These are phyloP conservation scores for Flaveria robusta DNA, from an alignment of 129 eudicot genomes.

Conservation along the genomic window DNA sequence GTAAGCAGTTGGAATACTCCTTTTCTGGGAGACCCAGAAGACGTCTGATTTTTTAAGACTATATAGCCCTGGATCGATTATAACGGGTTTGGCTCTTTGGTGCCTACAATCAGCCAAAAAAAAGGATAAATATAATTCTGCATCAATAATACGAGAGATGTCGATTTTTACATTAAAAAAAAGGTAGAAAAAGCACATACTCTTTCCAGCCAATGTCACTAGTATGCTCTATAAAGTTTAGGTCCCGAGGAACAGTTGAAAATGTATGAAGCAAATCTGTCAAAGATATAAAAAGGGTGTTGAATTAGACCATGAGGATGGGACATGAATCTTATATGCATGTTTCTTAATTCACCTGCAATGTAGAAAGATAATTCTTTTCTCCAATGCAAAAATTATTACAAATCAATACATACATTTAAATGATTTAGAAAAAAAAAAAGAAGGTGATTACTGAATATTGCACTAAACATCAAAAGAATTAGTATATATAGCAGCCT, in stretches of 20 bases:
- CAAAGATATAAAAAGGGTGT: constrained; percentile 7
- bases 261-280: constrained; percentile 79
- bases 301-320: constrained; percentile 9
- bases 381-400: not conserved
- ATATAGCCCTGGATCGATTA: constrained; percentile 78
- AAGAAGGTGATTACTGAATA: no score
- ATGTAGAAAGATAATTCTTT: not conserved
- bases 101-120: constrained; percentile 36
- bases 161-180: not conserved
- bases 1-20: constrained; percentile 72
- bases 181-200: constrained; percentile 45
- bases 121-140: constrained; percentile 7
- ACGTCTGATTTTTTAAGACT: constrained; percentile 64
- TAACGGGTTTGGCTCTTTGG: constrained; percentile 76
- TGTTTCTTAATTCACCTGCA: constrained; percentile 12
- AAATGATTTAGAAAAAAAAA: not conserved
- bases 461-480: not conserved
- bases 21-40: constrained; percentile 59
- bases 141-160: not conserved
- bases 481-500: not conserved
- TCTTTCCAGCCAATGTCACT: constrained; percentile 91
- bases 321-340: not conserved
- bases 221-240: constrained; percentile 85
- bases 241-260: constrained; percentile 61
- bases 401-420: not conserved